Evolutionary conservation across 2,329 filamentous ascomycete species (phyloP), one percentile per base, ranked within the genome.

Genomic region (Cordyceps tenuipes): DNA sequence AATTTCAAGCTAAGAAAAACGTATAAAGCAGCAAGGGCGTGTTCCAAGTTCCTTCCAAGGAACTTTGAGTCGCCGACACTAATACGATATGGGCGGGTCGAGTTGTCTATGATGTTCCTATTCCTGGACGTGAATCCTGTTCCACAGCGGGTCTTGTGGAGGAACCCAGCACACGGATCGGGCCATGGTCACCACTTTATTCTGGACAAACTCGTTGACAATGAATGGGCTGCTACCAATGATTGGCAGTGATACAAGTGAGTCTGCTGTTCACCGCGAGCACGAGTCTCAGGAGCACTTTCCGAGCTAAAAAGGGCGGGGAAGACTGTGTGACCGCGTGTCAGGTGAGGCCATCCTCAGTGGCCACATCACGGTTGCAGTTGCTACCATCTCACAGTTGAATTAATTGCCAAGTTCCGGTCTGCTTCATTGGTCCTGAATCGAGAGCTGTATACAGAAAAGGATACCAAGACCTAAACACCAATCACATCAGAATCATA

Each of bases 401-500:
- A 10, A 36, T 36, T 36, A 12, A 34, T 12, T 34, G 7, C 12
- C 12, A 36, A 36, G 10, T 36, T 6, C 3, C 26, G 26, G 34
- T 9, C 12, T 36, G 34, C 5, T 13, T 36, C 3, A 13, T 36
- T 10, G 12, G 34, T 12, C 34, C 13, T 10, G 8, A 36, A 36
- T 12, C 9, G 10, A 36, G 10, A 36, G 5, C 34, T 41, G 41
- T 51, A 44, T 51, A 51, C 47, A 51, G 31, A 48, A 15, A 36
- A 39, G 21, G n/a, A 6, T 23, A 21, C 36, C 39, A 15, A 31
- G 34, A 26, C n/a, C 52, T 26, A n/a, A 34, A 8, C 7, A 8
- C 5, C 19, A 43, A 43, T 26, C 46, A 41, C 23, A 5, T 3
- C 29, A 50, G 1, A 51, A 10, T 43, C 34, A 71, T 47, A n/a